These are phyloP conservation scores for Diutina catenulata DNA, from an alignment of 1,139 yeast genomes.

Conservation along the genomic window DNA sequence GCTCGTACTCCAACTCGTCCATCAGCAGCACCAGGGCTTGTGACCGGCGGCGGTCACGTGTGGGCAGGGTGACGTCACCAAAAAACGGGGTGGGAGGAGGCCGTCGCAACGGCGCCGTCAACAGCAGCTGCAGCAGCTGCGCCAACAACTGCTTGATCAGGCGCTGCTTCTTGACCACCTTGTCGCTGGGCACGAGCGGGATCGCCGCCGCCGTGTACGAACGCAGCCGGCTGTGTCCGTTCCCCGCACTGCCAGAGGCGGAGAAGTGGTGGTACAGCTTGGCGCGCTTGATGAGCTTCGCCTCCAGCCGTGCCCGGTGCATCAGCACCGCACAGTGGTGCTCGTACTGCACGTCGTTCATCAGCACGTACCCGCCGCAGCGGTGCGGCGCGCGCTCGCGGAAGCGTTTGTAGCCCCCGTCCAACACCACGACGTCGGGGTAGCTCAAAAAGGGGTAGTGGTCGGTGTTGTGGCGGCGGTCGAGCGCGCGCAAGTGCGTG, in stretches of 20 bases:
- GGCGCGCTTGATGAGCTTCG: conserved; percentile 32
- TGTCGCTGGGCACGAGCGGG: background rate
- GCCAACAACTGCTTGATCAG: background rate
- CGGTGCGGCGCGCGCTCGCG: conserved; percentile 41
- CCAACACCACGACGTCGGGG: conserved; percentile 80
- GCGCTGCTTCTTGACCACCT: conserved; percentile 3
- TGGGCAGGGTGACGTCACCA: conserved; percentile 1
- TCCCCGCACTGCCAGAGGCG: conserved; percentile 6
- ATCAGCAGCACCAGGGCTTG: conserved; percentile 5
- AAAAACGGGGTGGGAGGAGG: conserved; percentile 4
- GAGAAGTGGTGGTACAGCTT: conserved; percentile 19
- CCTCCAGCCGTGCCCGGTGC: conserved; percentile 52
- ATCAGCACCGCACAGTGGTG: conserved; percentile 62
- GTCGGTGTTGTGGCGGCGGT: conserved; percentile 60
- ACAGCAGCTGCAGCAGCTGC: background rate
- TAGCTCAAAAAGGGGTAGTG: conserved; percentile 70
- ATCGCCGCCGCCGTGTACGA: conserved; percentile 1
- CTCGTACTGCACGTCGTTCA: conserved; percentile 68
- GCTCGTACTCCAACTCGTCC: no score
- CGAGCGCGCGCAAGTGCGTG: conserved; percentile 69
- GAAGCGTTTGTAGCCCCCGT: conserved; percentile 84
- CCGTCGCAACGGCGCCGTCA: background rate
- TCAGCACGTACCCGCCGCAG: conserved; percentile 75
- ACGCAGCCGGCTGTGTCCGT: background rate
- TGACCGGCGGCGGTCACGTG: background rate